A percentile compares a stretch with the other conserved stretches of the same genome.
phyloP scores from a whole-genome alignment of 805 yeast species.

The Phaffomyces opuntiae region DNA sequence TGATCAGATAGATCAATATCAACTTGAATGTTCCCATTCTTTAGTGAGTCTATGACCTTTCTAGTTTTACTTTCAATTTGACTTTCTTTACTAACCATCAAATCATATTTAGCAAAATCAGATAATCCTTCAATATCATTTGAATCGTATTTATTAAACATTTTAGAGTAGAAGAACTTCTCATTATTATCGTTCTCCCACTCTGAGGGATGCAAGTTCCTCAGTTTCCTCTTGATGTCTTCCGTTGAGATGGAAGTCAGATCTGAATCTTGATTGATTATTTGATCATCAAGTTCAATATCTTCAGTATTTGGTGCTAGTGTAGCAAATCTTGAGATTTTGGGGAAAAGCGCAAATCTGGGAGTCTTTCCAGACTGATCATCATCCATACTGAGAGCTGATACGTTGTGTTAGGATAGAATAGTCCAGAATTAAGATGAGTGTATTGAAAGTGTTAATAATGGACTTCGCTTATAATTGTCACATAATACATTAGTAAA shows the following conservation, averaged over 20 bases:
- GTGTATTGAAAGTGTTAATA: no score
- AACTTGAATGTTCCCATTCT: constrained; percentile 15
- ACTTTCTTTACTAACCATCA: constrained; percentile 27
- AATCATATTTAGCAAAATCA: constrained; percentile 30
- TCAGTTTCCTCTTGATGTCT: constrained; percentile 11
- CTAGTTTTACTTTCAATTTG: constrained; percentile 23
- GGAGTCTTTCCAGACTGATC: constrained; percentile 1
- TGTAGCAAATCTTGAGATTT: constrained; percentile 8
- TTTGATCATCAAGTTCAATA: constrained; percentile 5
- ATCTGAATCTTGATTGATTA: constrained; percentile 3
- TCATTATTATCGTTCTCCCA: constrained; percentile 20
- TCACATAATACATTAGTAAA: no score
- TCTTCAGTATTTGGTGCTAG: neutral
- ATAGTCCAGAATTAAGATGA: no score
- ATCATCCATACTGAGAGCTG: constrained; percentile 1
- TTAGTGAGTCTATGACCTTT: constrained; percentile 11
- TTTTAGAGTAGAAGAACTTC: constrained; percentile 23
- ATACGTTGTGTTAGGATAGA: no score
- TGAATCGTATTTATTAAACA: constrained; percentile 9
- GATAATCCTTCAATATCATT: constrained; percentile 8
- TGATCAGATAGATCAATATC: constrained; percentile 16
- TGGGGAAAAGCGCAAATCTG: constrained; percentile 10
- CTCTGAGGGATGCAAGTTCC: constrained; percentile 11
- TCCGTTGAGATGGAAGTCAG: constrained; percentile 9
- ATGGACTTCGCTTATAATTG: no score